phyloP scores from a whole-genome alignment of 306 rosid genomes.

The Pyrus communis region DNA sequence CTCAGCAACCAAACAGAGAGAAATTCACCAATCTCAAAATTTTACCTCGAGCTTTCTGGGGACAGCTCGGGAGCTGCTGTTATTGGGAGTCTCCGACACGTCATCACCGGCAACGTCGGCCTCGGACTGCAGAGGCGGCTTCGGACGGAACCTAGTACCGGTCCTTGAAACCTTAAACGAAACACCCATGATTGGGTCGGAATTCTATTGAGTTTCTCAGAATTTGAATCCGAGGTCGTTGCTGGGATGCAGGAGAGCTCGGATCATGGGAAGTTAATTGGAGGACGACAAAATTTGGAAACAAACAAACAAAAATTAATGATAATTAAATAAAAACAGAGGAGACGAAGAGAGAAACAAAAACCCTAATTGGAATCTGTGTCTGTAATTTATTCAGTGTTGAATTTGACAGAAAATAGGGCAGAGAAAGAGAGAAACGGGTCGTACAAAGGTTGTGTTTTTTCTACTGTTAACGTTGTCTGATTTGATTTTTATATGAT shows the following conservation, averaged over 20 bases:
- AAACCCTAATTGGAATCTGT: neutral
- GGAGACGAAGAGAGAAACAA: neutral
- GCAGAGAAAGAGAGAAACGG: neutral
- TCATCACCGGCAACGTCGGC: constrained; percentile 14
- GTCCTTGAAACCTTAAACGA: constrained; percentile 51
- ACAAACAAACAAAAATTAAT: neutral
- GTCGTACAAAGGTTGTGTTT: neutral
- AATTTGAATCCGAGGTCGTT: neutral
- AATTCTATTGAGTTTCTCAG: neutral
- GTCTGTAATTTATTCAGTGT: neutral
- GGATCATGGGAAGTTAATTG: constrained; percentile 5
- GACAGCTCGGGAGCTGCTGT: constrained; percentile 17
- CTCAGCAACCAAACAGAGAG: neutral
- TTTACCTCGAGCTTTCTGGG: constrained; percentile 30
- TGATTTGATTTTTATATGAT: neutral
- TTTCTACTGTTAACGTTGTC: neutral
- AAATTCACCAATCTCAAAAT: neutral
- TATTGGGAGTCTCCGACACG: constrained; percentile 19
- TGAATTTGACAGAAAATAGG: neutral
- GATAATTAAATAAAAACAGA: neutral
- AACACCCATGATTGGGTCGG: constrained; percentile 30
- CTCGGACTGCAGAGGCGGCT: constrained; percentile 25
- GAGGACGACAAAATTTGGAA: neutral
- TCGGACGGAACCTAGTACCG: constrained; percentile 41
- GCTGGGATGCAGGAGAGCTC: neutral